phyloP scores from a whole-genome alignment of 2,329 filamentous ascomycete species.

The Anthostomella pinea region DNA sequence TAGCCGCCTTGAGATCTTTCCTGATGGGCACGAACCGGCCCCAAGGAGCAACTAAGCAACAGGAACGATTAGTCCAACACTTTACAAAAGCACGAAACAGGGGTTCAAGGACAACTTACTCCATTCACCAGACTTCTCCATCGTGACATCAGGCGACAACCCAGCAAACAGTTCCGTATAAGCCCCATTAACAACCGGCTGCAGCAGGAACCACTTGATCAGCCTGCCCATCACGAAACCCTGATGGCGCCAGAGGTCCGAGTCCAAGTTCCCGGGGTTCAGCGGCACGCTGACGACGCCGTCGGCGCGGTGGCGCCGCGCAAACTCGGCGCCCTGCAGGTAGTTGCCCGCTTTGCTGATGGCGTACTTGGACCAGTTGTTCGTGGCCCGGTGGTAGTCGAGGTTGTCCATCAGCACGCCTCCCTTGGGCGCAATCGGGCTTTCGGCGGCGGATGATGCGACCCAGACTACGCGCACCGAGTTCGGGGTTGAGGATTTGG shows the following conservation, averaged over 20 bases:
- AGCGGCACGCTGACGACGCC: slow-evolving; percentile 23
- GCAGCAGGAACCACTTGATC: slow-evolving; percentile 6
- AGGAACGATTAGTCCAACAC: slow-evolving; percentile 3
- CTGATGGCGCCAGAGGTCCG: slow-evolving; percentile 24
- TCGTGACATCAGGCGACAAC: slow-evolving; percentile 35
- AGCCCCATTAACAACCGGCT: slow-evolving; percentile 30
- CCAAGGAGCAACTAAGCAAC: slow-evolving; percentile 41
- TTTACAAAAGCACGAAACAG: too few species aligned
- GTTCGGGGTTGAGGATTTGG: slow-evolving; percentile 2
- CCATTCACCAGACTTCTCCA: slow-evolving; percentile 28
- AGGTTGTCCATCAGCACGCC: slow-evolving; percentile 6
- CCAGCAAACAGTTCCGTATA: slow-evolving; percentile 41
- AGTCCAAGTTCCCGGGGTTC: slow-evolving; percentile 28
- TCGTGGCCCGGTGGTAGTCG: not conserved
- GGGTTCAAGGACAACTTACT: slow-evolving; percentile 17
- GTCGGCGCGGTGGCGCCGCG: slow-evolving; percentile 19
- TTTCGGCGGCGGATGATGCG: slow-evolving; percentile 16
- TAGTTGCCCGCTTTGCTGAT: slow-evolving; percentile 25
- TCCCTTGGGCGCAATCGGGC: not conserved
- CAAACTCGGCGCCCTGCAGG: slow-evolving; percentile 23
- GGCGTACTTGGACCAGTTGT: slow-evolving; percentile 12
- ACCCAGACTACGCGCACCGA: slow-evolving; percentile 25
- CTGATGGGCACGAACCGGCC: slow-evolving; percentile 36
- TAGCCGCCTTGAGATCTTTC: slow-evolving; percentile 31
- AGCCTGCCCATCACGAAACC: slow-evolving; percentile 6